These are phyloP conservation scores for Suhomyces pyralidae DNA, from an alignment of 805 yeast genomes.

Conservation along the genomic window DNA sequence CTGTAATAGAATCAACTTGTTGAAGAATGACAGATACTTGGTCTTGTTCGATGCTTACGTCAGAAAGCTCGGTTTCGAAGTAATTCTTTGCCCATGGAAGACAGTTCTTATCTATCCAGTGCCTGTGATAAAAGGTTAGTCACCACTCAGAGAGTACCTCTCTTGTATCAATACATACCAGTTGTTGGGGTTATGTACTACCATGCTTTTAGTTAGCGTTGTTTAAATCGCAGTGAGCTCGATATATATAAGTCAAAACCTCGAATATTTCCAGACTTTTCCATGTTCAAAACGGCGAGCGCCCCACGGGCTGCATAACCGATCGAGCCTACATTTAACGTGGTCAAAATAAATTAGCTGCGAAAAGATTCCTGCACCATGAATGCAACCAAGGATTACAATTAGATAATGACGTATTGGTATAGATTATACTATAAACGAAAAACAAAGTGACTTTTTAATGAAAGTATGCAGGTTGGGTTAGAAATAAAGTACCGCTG, in stretches of 20 bases:
- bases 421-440: background rate
- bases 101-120: constrained; percentile 70
- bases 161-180: constrained; percentile 42
- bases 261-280: constrained; percentile 1
- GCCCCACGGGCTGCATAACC: constrained; percentile 1
- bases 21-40: constrained; percentile 25
- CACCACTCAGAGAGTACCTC: background rate
- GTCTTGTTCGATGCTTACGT: constrained; percentile 26
- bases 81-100: constrained; percentile 60
- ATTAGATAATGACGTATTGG: background rate
- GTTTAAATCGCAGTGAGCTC: background rate
- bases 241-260: background rate
- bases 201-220: constrained; percentile 37
- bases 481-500: background rate
- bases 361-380: background rate
- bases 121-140: constrained; percentile 38
- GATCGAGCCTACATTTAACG: background rate
- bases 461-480: constrained; percentile 1
- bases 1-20: constrained; percentile 45
- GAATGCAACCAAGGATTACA: background rate
- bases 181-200: constrained; percentile 68
- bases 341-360: background rate
- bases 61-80: constrained; percentile 38
- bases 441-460: background rate
- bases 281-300: background rate